phyloP scores from a whole-genome alignment of 371 early-diverging fungal genomes.

The Apophysomyces elegans region DNA sequence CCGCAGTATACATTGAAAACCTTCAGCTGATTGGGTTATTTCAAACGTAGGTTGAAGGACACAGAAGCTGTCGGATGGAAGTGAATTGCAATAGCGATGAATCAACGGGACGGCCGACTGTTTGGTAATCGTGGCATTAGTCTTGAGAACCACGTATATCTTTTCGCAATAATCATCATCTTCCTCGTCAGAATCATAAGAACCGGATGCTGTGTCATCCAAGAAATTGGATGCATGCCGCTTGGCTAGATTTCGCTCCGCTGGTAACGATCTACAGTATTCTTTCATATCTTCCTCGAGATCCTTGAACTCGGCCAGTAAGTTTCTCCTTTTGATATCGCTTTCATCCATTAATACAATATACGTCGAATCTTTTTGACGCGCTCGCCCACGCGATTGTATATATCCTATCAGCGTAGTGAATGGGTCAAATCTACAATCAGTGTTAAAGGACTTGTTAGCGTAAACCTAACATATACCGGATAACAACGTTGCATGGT shows the following conservation, averaged over 20 bases:
- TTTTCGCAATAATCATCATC: slow-evolving; percentile 32
- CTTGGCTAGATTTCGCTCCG: slow-evolving; percentile 45
- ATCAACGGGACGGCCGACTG: slow-evolving; percentile 65
- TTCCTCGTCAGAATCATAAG: slow-evolving; percentile 28
- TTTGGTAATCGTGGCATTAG: slow-evolving; percentile 69
- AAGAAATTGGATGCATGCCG: slow-evolving; percentile 15
- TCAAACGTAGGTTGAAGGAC: slow-evolving; percentile 56
- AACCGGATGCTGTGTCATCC: slow-evolving; percentile 25
- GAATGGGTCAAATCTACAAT: slow-evolving; percentile 77
- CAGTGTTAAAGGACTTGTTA: slow-evolving; percentile 18
- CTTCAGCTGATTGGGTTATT: slow-evolving; percentile 22
- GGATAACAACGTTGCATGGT: slow-evolving; percentile 91
- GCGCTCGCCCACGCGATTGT: slow-evolving; percentile 95
- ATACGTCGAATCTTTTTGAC: slow-evolving; percentile 74
- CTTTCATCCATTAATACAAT: slow-evolving; percentile 71
- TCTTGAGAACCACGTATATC: slow-evolving; percentile 52
- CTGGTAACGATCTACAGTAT: slow-evolving; percentile 54
- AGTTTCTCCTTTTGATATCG: slow-evolving; percentile 39
- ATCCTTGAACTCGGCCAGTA: slow-evolving; percentile 44
- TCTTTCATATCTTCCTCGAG: slow-evolving; percentile 59
- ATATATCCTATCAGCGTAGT: slow-evolving; percentile 78
- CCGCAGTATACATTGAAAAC: slow-evolving; percentile 54
- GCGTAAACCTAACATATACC: slow-evolving; percentile 54
- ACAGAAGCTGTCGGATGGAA: slow-evolving; percentile 65
- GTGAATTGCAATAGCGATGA: slow-evolving; percentile 64